Evolutionary conservation across 495 filamentous ascomycete species (phyloP).

Genomic region (Penicillium tannophilum): DNA sequence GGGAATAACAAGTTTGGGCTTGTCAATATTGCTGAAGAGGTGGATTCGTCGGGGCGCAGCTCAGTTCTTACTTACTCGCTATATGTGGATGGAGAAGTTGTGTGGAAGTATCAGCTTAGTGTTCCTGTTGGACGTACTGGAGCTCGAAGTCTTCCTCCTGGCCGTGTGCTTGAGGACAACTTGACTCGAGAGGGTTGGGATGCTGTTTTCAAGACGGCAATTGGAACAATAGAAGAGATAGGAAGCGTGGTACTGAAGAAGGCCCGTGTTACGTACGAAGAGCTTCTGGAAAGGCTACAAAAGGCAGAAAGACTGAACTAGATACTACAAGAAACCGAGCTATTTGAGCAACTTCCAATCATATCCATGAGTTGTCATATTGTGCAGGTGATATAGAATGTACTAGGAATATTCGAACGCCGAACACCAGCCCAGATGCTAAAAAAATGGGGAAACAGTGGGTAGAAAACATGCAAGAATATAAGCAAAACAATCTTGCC

Average conservation of each 20-base stretch:
- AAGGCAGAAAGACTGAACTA: slow-evolving; percentile 22
- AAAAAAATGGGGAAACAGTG: slow-evolving; percentile 23
- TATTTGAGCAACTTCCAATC: slow-evolving; percentile 6
- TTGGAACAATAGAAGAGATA: slow-evolving; percentile 25
- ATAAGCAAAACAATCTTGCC: slow-evolving; percentile 1
- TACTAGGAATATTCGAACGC: slow-evolving; percentile 22
- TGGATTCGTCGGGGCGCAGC: slow-evolving; percentile 46
- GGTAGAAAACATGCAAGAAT: slow-evolving; percentile 15
- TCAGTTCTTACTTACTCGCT: slow-evolving; percentile 76
- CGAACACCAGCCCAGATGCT: slow-evolving; percentile 36
- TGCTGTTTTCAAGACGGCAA: slow-evolving; percentile 17
- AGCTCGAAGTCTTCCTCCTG: slow-evolving; percentile 23
- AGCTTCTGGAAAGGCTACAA: slow-evolving; percentile 13
- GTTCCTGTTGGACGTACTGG: slow-evolving; percentile 30
- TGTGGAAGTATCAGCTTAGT: slow-evolving; percentile 65
- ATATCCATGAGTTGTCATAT: slow-evolving; percentile 14
- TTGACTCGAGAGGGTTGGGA: slow-evolving; percentile 19
- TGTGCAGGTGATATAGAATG: slow-evolving; percentile 21
- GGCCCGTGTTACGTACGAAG: slow-evolving; percentile 12
- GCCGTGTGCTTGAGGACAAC: slow-evolving; percentile 34
- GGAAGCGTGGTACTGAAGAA: slow-evolving; percentile 6
- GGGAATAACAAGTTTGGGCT: slow-evolving; percentile 92
- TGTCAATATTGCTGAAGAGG: slow-evolving; percentile 73
- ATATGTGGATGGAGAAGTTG: slow-evolving; percentile 76
- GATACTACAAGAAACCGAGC: slow-evolving; percentile 9